Evolutionary conservation across 345 rosid species (phyloP).

Genomic region (Rubroshorea leprosula): DNA sequence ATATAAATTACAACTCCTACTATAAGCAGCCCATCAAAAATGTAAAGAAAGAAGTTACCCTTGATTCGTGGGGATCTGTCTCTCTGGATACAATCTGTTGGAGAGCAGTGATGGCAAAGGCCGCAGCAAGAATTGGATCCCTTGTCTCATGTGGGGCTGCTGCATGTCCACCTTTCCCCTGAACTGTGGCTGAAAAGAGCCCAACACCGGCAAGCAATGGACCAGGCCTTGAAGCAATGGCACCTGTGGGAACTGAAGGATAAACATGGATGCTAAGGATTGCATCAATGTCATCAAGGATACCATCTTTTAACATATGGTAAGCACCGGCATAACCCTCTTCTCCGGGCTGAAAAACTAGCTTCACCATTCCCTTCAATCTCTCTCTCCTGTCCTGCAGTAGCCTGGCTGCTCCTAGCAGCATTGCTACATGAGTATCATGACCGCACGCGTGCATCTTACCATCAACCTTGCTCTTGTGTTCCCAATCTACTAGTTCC

Average conservation of each 20-base stretch:
- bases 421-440: slow-evolving; percentile 71
- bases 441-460: slow-evolving; percentile 80
- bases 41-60: slow-evolving; percentile 26
- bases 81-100: slow-evolving; percentile 70
- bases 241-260: slow-evolving; percentile 42
- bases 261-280: slow-evolving; percentile 50
- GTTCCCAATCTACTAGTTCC: slow-evolving; percentile 74
- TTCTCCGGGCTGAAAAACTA: slow-evolving; percentile 78
- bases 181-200: slow-evolving; percentile 36
- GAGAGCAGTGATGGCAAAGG: slow-evolving; percentile 53
- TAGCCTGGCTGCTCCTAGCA: slow-evolving; percentile 69
- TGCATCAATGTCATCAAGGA: slow-evolving; percentile 46
- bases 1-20: not conserved
- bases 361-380: slow-evolving; percentile 60
- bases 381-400: slow-evolving; percentile 38
- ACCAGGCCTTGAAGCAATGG: slow-evolving; percentile 51
- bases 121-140: slow-evolving; percentile 63
- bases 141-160: slow-evolving; percentile 39
- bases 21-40: not conserved
- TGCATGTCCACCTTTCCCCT: slow-evolving; percentile 59
- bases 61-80: slow-evolving; percentile 56
- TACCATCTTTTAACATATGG: slow-evolving; percentile 54
- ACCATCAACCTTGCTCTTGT: slow-evolving; percentile 55
- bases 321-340: slow-evolving; percentile 64
- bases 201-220: slow-evolving; percentile 56